A percentile compares a stretch with the other conserved stretches of the same genome.
These are phyloP conservation scores for Lizonia empirigonia DNA, from an alignment of 2,329 filamentous ascomycete species.

Conservation along the genomic window DNA sequence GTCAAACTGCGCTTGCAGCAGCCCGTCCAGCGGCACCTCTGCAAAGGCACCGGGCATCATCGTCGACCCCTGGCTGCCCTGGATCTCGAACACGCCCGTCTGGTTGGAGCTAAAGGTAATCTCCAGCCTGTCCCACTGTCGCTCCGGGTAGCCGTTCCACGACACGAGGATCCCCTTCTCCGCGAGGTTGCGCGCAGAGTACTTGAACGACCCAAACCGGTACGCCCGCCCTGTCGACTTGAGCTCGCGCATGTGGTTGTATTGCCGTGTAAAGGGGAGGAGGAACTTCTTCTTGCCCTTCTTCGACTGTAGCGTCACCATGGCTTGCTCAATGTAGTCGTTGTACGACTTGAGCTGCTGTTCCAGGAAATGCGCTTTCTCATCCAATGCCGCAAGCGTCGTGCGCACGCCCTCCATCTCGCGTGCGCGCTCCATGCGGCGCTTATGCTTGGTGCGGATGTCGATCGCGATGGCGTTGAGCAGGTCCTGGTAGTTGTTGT, in stretches of 20 bases:
- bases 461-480: conserved; percentile 96
- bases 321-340: conserved; percentile 98
- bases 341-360: conserved; percentile 97
- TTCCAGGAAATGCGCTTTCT: conserved; percentile 91
- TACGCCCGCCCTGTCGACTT: conserved; percentile 90
- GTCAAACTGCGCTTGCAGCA: conserved; percentile 96
- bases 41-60: conserved; percentile 94
- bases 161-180: conserved; percentile 93
- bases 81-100: conserved; percentile 90
- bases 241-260: conserved; percentile 96
- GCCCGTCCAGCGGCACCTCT: conserved; percentile 85
- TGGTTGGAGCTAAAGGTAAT: conserved; percentile 93
- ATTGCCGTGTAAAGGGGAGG: conserved; percentile 96
- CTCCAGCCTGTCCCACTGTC: conserved; percentile 90
- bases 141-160: conserved; percentile 83
- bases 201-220: conserved; percentile 98
- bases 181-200: conserved; percentile 83
- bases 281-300: conserved; percentile 95
- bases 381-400: conserved; percentile 75
- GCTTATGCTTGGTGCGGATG: conserved; percentile 94
- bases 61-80: conserved; percentile 88
- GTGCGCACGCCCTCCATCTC: conserved; percentile 84
- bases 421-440: conserved; percentile 86
- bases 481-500: conserved; percentile 97
- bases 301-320: conserved; percentile 95